Evolutionary conservation across 345 rosid genomes (phyloP).

Genomic region (Eucalyptus sideroxylon): DNA sequence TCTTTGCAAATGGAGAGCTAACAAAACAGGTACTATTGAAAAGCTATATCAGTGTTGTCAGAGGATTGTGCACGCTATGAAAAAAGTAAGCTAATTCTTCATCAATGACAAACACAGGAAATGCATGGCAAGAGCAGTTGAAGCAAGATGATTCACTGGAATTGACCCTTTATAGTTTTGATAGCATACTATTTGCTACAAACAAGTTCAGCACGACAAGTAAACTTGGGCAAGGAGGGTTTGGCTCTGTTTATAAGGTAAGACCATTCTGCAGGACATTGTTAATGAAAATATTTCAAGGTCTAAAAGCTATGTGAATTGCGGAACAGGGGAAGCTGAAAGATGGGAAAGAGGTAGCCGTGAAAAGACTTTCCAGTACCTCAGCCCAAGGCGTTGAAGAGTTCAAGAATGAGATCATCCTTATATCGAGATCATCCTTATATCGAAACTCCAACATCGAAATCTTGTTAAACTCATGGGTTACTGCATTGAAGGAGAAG

Average conservation of each 20-base stretch:
- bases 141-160: not conserved
- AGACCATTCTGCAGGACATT: not conserved
- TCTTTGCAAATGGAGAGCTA: not conserved
- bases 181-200: not conserved
- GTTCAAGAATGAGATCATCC: constrained; percentile 39
- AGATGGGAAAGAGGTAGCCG: constrained; percentile 36
- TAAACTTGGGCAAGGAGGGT: not conserved
- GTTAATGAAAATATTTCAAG: not conserved
- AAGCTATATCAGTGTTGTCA: not conserved
- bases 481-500: constrained; percentile 44
- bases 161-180: not conserved
- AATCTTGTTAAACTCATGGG: constrained; percentile 55
- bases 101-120: not conserved
- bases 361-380: constrained; percentile 36
- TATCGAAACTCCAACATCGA: constrained; percentile 51
- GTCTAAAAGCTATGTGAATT: not conserved
- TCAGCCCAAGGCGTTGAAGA: constrained; percentile 51
- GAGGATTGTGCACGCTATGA: not conserved
- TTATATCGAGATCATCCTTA: constrained; percentile 37
- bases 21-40: not conserved
- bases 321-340: constrained; percentile 27
- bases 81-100: not conserved
- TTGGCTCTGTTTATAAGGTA: not conserved
- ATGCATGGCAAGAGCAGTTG: not conserved
- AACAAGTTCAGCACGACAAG: not conserved